phyloP scores from a whole-genome alignment of 768 basidiomycete genomes.

The Collybiopsis luxurians region DNA sequence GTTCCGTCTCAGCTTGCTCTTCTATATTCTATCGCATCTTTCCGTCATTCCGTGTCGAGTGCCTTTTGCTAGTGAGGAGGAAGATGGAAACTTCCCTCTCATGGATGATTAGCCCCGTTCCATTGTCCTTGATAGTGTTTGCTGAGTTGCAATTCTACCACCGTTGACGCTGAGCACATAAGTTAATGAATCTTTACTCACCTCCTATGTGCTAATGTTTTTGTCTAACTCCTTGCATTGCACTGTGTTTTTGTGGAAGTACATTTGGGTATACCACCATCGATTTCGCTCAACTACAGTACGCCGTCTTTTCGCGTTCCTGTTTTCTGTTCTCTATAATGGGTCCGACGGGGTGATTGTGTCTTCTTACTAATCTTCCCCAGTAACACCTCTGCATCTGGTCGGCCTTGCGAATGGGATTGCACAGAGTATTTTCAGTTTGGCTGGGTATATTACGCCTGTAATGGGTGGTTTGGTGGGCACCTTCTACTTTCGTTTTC shows the following conservation, averaged over 20 bases:
- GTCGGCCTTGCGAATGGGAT: constrained; percentile 94
- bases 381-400: constrained; percentile 88
- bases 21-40: constrained; percentile 90
- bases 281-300: constrained; percentile 88
- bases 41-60: constrained; percentile 70
- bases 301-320: constrained; percentile 19
- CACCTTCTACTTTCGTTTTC: constrained; percentile 9
- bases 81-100: constrained; percentile 72
- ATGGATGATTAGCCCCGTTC: constrained; percentile 64
- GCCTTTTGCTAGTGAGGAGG: constrained; percentile 63
- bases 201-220: too few species aligned
- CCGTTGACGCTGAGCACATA: constrained; percentile 81
- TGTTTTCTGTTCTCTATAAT: constrained; percentile 4
- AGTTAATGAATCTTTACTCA: constrained; percentile 32
- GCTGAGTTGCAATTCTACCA: constrained; percentile 24
- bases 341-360: background rate
- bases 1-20: constrained; percentile 83
- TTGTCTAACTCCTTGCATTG: constrained; percentile 46
- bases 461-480: constrained; percentile 80
- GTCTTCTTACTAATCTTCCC: constrained; percentile 7
- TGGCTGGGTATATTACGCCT: constrained; percentile 88
- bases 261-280: constrained; percentile 92
- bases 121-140: constrained; percentile 7
- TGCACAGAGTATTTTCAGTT: constrained; percentile 92
- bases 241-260: constrained; percentile 81